Conservation (phyloP, 2,329 filamentous ascomycete species). For the Cladosporium sphaerospermum region DNA sequence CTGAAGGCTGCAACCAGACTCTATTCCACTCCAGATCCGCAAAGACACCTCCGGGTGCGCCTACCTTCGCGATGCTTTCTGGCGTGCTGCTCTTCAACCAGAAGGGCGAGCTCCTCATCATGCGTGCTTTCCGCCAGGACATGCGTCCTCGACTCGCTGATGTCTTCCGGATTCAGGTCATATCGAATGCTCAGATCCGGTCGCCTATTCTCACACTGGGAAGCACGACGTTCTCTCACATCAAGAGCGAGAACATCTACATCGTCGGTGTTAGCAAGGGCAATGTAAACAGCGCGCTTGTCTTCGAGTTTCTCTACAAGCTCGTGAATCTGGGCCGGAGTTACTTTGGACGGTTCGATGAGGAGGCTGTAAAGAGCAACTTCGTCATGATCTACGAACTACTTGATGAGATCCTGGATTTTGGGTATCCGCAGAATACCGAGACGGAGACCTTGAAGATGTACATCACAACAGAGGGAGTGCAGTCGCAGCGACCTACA, state of each 20-base stretch:
- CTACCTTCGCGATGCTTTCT: slow-evolving; percentile 70
- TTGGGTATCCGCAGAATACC: slow-evolving; percentile 97
- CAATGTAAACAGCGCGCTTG: slow-evolving; percentile 95
- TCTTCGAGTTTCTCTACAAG: slow-evolving; percentile 96
- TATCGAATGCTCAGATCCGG: slow-evolving; percentile 94
- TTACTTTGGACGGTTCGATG: slow-evolving; percentile 98
- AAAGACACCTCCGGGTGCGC: slow-evolving; percentile 13
- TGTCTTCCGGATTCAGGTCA: slow-evolving; percentile 97
- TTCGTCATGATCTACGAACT: slow-evolving; percentile 98
- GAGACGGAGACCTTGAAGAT: slow-evolving; percentile 98
- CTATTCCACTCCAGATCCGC: neutral
- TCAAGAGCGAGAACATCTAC: slow-evolving; percentile 99
- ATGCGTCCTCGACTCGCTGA: slow-evolving; percentile 95
- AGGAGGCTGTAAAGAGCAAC: slow-evolving; percentile 99
- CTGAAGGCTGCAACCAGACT: neutral
- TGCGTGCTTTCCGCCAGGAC: slow-evolving; percentile 97
- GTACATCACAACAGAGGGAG: slow-evolving; percentile 99
- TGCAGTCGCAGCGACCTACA: slow-evolving; percentile 79
- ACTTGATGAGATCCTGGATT: slow-evolving; percentile 95
- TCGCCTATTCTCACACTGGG: slow-evolving; percentile 96
- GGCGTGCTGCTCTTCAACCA: slow-evolving; percentile 98
- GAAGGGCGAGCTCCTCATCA: slow-evolving; percentile 99
- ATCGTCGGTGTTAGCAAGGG: slow-evolving; percentile 96
- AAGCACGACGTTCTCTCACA: slow-evolving; percentile 97
- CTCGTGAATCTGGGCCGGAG: slow-evolving; percentile 83